Evolutionary conservation across 495 filamentous ascomycete genomes (phyloP).

Genomic region (Staphylotrichum longicolle): DNA sequence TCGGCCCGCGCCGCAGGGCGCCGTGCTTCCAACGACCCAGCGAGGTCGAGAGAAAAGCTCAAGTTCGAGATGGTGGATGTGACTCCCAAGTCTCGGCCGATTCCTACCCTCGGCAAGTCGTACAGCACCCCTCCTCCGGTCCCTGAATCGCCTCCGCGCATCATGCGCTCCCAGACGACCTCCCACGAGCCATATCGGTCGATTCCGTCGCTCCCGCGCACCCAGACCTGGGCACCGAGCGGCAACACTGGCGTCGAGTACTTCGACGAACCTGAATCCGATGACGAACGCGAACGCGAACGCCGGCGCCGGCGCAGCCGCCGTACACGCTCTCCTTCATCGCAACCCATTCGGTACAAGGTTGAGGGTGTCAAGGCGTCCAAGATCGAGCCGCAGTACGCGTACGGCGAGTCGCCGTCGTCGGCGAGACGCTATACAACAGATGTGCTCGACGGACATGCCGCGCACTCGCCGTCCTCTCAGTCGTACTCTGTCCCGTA

Average conservation of each 20-base stretch:
- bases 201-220: conserved; percentile 24
- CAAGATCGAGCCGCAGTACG: conserved; percentile 26
- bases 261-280: conserved; percentile 28
- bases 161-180: conserved; percentile 30
- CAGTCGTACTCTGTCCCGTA: conserved; percentile 18
- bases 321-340: conserved; percentile 21
- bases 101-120: conserved; percentile 37
- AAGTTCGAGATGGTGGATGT: conserved; percentile 32
- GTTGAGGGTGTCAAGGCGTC: conserved; percentile 29
- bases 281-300: conserved; percentile 28
- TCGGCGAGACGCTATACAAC: conserved; percentile 22
- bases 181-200: conserved; percentile 22
- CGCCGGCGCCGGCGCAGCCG: conserved; percentile 26
- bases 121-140: conserved; percentile 21
- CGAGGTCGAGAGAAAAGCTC: conserved; percentile 38
- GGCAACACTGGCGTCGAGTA: conserved; percentile 14
- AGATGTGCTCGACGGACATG: conserved; percentile 10
- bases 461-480: conserved; percentile 14
- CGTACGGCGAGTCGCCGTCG: conserved; percentile 26
- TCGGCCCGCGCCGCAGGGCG: conserved; percentile 35
- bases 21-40: conserved; percentile 43
- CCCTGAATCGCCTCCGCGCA: conserved; percentile 33
- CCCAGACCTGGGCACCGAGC: conserved; percentile 26
- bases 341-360: conserved; percentile 26
- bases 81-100: conserved; percentile 25